Base-by-base conservation (phyloP, 345 rosid species). In the Lumnitzera littorea region DNA sequence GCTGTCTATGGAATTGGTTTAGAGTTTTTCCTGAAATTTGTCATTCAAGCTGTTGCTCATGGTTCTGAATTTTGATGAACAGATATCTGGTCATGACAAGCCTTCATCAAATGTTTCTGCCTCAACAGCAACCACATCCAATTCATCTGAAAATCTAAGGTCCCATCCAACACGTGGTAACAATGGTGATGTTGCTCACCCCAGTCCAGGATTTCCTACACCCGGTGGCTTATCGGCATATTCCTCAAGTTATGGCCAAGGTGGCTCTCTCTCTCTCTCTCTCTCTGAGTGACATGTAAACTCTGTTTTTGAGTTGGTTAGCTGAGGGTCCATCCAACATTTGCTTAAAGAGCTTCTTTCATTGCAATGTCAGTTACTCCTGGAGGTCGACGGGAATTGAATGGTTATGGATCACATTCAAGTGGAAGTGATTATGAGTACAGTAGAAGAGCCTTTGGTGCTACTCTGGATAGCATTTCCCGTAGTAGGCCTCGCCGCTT, bases 51-150 rank as follows among this genome's bases (percentile, higher is more conserved):
- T 12, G 62, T 55, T 59, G n/a, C 36, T 54, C 13, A 41, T 67
- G 65, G 65, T 17, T 29, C 27, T 41, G 57, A 53, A 15, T 2
- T 53, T 53, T 56, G 0, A 47, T 65, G 49, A 60, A 63, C 82
- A 88, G 97, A 83, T 88, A 67, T 94, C 96, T 51, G 95, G 97
- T 61, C 91, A 84, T 70, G 99, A 90, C 67, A 94, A 84, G 67
- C 58, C 69, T 12, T 62, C 78, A 0, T 74, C 72, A 16, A 81
- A 70, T 61, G 59, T 48, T 55, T 36, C 68, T 15, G 52, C 58
- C 15, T 68, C 69, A 23, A 9, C 31, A 12, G 16, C 46, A 1
- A 16, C 83, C 43, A 47, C 64, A 15, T 6, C 78, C 15, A 69
- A 65, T 67, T 71, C 75, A 0, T 72, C 72, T 10, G 76, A 73